Conservation (phyloP, 768 basidiomycete genomes). For the Trichaptum fuscoviolaceum region DNA sequence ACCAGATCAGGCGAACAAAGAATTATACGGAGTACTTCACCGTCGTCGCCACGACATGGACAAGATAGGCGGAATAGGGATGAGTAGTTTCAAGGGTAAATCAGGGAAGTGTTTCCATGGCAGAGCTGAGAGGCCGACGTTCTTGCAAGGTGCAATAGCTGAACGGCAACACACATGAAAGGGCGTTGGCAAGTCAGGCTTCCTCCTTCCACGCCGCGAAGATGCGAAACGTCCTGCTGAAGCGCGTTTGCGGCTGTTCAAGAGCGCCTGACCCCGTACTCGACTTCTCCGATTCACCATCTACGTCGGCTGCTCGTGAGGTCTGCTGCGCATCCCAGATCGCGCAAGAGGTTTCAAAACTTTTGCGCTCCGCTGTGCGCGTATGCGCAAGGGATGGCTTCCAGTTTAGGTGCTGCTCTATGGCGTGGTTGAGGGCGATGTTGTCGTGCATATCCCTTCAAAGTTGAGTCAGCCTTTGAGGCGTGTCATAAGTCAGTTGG, state of each 20-base stretch:
- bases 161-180: neutral
- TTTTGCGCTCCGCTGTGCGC: conserved; percentile 45
- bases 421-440: conserved; percentile 39
- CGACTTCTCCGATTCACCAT: neutral
- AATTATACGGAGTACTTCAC: no score
- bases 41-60: no score
- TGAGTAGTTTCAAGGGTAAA: neutral
- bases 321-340: conserved; percentile 44
- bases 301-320: conserved; percentile 7
- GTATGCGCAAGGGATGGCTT: conserved; percentile 28
- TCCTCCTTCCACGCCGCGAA: conserved; percentile 53
- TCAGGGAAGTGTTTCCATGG: neutral
- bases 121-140: neutral
- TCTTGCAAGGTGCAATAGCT: neutral
- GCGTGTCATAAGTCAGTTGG: neutral
- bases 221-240: conserved; percentile 50
- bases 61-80: neutral
- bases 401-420: conserved; percentile 50
- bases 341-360: conserved; percentile 51
- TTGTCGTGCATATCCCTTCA: conserved; percentile 63
- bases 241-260: conserved; percentile 21
- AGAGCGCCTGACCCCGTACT: neutral
- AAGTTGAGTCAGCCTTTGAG: conserved; percentile 6
- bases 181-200: neutral
- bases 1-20: no score